These are phyloP conservation scores for Thelonectria rubi DNA, from an alignment of 2,329 filamentous ascomycete genomes.

Conservation along the genomic window DNA sequence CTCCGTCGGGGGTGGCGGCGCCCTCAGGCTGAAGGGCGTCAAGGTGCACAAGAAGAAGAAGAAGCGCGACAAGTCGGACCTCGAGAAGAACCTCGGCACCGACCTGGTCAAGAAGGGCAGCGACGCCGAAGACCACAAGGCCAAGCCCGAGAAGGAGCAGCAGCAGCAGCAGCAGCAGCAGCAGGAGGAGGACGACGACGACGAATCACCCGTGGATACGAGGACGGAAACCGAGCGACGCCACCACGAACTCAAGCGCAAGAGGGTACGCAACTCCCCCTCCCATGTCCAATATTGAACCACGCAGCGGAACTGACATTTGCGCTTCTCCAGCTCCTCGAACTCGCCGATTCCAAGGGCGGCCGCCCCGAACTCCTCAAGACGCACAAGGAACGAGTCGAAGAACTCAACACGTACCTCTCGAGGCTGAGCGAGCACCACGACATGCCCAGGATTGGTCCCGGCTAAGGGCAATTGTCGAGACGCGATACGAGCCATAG, in stretches of 20 bases:
- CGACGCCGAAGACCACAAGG: conserved; percentile 32
- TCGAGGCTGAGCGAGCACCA: conserved; percentile 95
- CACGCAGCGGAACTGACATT: conserved; percentile 2
- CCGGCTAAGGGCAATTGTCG: conserved; percentile 52
- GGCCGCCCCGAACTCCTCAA: conserved; percentile 81
- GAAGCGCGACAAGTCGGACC: conserved; percentile 60
- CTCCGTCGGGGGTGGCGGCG: conserved; percentile 71
- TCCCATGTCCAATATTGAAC: conserved; percentile 43
- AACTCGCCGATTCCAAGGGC: conserved; percentile 71
- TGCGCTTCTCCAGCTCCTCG: conserved; percentile 70
- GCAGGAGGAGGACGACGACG: conserved; percentile 42
- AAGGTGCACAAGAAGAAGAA: conserved; percentile 72
- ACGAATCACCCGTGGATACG: conserved; percentile 44
- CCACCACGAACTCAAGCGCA: conserved; percentile 82
- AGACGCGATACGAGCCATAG: not conserved
- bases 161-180: conserved; percentile 33
- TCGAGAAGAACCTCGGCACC: conserved; percentile 58
- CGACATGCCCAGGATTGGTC: conserved; percentile 83
- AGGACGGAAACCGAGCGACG: conserved; percentile 89
- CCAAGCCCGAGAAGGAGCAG: conserved; percentile 36
- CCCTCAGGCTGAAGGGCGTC: conserved; percentile 85
- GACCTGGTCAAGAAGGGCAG: conserved; percentile 41
- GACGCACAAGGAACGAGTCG: conserved; percentile 95
- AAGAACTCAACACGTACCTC: conserved; percentile 93
- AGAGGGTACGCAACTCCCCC: conserved; percentile 65